Conservation (phyloP, 306 rosid genomes). For the Arachis hypogaea region DNA sequence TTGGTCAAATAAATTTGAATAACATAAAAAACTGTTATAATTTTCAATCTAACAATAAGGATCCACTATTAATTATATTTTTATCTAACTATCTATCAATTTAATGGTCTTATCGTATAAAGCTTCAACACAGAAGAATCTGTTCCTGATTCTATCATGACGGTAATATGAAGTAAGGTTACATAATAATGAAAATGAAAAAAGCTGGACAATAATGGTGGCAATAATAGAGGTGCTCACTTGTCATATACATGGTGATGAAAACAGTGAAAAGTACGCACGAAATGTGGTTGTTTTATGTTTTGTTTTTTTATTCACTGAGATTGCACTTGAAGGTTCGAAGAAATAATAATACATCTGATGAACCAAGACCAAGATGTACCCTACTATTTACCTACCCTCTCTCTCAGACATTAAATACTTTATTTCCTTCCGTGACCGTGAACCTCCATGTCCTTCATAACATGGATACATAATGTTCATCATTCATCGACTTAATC, state of each 20-base stretch:
- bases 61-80: too few species aligned
- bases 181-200: not conserved
- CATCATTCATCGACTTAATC: not conserved
- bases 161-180: not conserved
- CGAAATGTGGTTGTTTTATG: slow-evolving; percentile 10
- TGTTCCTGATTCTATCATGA: not conserved
- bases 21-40: too few species aligned
- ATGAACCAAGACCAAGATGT: not conserved
- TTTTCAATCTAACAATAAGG: too few species aligned
- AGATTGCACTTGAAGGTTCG: slow-evolving; percentile 2
- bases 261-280: slow-evolving; percentile 21
- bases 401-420: slow-evolving; percentile 24
- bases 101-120: not conserved
- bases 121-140: not conserved
- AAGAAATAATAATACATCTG: not conserved
- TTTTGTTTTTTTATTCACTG: not conserved
- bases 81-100: not conserved
- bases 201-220: not conserved
- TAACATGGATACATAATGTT: slow-evolving; percentile 2
- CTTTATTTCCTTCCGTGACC: not conserved
- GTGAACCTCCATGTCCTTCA: slow-evolving; percentile 26
- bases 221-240: not conserved
- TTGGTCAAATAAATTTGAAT: too few species aligned
- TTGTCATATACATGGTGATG: not conserved
- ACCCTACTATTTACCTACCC: not conserved